These are phyloP conservation scores for Rheum nobile DNA, from an alignment of 148 eudicot genomes.

Conservation along the genomic window DNA sequence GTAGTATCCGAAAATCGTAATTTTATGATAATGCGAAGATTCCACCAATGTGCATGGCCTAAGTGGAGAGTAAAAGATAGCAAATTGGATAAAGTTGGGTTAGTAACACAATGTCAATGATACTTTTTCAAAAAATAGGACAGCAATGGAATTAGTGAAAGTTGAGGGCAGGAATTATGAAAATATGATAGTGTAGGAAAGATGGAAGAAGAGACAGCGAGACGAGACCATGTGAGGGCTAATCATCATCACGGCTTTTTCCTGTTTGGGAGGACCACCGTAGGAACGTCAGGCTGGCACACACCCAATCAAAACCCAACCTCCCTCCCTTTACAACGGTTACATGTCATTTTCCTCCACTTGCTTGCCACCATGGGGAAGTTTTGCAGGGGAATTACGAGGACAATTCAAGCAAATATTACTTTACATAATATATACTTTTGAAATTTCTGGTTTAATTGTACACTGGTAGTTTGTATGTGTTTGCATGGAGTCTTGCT, in stretches of 20 bases:
- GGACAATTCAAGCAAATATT: neutral
- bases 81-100: too few species aligned
- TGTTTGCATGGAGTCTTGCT: neutral
- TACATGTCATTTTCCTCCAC: slow-evolving; percentile 10
- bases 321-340: slow-evolving; percentile 15
- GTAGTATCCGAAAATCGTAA: too few species aligned
- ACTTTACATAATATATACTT: neutral
- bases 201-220: neutral
- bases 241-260: slow-evolving; percentile 9
- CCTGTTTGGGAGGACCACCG: neutral
- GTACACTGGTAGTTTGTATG: neutral
- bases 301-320: neutral
- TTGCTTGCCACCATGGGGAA: neutral
- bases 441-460: neutral
- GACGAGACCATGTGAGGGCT: slow-evolving; percentile 30
- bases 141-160: neutral
- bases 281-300: neutral
- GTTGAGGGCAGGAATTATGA: neutral
- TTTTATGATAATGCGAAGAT: too few species aligned
- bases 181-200: neutral
- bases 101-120: neutral
- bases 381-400: neutral
- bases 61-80: too few species aligned
- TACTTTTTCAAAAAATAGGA: neutral
- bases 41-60: too few species aligned